Percentiles rank a stretch among this genome's conserved stretches.
Evolutionary conservation across 305 asterid species (phyloP).

Genomic region (Ilex paraguariensis): DNA sequence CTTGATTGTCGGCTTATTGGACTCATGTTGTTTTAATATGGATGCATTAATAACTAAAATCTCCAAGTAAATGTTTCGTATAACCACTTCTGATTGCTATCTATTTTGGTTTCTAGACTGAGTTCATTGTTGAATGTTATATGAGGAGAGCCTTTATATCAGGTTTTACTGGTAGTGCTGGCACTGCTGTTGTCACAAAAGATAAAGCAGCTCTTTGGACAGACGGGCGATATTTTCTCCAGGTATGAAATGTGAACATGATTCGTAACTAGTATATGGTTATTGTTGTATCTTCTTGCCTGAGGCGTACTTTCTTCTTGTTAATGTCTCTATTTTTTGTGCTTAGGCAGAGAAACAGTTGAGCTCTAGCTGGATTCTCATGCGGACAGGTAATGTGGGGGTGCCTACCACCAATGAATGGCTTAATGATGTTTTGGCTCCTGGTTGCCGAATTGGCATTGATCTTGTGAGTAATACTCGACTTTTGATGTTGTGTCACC

Average conservation of each 20-base stretch:
- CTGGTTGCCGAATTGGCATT: conserved; percentile 91
- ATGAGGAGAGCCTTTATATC: conserved; percentile 87
- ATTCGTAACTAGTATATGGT: background rate
- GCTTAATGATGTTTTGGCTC: conserved; percentile 74
- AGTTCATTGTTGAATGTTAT: conserved; percentile 92
- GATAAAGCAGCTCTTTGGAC: conserved; percentile 99
- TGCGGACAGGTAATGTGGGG: conserved; percentile 90
- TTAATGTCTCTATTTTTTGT: conserved; percentile 3
- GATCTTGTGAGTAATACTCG: conserved; percentile 82
- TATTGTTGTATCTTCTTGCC: conserved; percentile 9
- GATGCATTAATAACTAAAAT: no score
- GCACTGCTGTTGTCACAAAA: conserved; percentile 93
- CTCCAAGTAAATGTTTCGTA: no score
- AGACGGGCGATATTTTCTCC: conserved; percentile 94
- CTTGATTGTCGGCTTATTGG: no score
- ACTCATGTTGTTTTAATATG: no score
- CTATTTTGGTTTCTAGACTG: conserved; percentile 55
- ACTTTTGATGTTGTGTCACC: conserved; percentile 14
- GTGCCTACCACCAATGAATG: conserved; percentile 83
- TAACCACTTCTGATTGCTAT: no score
- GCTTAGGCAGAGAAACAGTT: conserved; percentile 88
- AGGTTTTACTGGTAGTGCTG: conserved; percentile 97
- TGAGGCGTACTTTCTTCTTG: conserved; percentile 8
- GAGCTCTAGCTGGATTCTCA: conserved; percentile 79
- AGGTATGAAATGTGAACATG: conserved; percentile 39